Conservation (phyloP, 1,139 yeast species). For the Candida albicans region DNA sequence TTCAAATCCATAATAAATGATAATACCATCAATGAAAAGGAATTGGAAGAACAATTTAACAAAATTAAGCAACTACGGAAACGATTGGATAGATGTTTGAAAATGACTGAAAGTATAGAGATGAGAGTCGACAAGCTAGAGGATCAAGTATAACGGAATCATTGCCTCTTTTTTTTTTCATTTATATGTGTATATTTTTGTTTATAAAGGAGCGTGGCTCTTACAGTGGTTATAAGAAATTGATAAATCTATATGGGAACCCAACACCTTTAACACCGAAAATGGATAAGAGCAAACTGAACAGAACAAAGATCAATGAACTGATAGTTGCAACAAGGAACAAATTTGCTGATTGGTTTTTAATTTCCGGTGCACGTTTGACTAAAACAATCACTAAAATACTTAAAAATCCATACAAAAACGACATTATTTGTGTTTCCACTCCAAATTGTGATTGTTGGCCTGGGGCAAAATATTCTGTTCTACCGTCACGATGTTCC, state of each 20-base stretch:
- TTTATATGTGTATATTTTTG: not conserved
- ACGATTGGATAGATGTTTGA: constrained; percentile 31
- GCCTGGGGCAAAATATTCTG: constrained; percentile 62
- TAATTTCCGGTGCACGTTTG: constrained; percentile 47
- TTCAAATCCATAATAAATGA: constrained; percentile 22
- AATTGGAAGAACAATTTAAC: constrained; percentile 27
- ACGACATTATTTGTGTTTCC: constrained; percentile 75
- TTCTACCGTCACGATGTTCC: constrained; percentile 53
- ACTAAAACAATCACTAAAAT: constrained; percentile 49
- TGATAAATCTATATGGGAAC: constrained; percentile 57
- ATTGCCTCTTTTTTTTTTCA: not conserved
- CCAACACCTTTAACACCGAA: constrained; percentile 60
- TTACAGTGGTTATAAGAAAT: constrained; percentile 17
- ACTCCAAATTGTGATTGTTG: constrained; percentile 78
- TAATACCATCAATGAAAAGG: constrained; percentile 21
- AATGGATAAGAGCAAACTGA: constrained; percentile 53
- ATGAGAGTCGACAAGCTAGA: constrained; percentile 21
- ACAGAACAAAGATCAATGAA: constrained; percentile 46
- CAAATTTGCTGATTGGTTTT: constrained; percentile 42
- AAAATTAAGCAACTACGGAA: constrained; percentile 35
- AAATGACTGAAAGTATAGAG: constrained; percentile 37
- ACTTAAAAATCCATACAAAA: constrained; percentile 60
- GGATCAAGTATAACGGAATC: not conserved
- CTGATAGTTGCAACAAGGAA: constrained; percentile 43
- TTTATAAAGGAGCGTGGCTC: too few species aligned